Evolutionary conservation across 1,284 basidiomycete species (phyloP), one percentile per base, ranked within the genome.

Genomic region (Cerioporus squamosus): DNA sequence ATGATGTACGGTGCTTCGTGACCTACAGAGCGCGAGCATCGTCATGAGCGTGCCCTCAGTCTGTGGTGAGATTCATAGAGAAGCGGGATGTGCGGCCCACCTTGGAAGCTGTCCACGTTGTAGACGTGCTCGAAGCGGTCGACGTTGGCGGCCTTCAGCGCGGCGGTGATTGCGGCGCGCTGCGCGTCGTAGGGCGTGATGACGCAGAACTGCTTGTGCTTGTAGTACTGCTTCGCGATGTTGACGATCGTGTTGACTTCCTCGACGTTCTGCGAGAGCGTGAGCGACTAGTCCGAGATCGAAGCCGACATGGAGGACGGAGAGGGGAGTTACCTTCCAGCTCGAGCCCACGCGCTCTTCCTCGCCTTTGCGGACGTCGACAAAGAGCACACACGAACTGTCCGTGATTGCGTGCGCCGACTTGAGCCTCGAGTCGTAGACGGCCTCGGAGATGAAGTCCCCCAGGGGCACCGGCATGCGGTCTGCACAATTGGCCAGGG

Each of bases 111-210:
- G 66, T 86, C 85, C 45, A 88, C 83, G 79, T 81, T 83, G 69
- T 86, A 88, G 60, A 81, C 84, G 51, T 78, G 87, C 59, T 88
- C 80, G 44, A 76, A 76, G 3, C 77, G 61, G 2, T 2, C 1
- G 33, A 89, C 70, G 4, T 73, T 69, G 67, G 68, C 72, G 0
- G 68, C 55, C 58, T 82, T 81, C 66, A 91, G 75, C 8, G 55
- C 62, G 1, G 72, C 60, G 64, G 87, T 83, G 66, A 91, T 77
- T 7, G 73, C 51, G 38, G 69, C 77, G 15, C 86, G 78, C 67
- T 91, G 89, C 3, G 77, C 80, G 67, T 88, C 87, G 78, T 90
- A 91, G 1, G 88, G 88, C 6, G 87, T 91, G 47, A 91, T 86
- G 51, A 91, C 81, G 44, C 80, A 79, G 67, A 79, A 90, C 0